These are phyloP conservation scores for Kwoniella europaea DNA, from an alignment of 768 basidiomycete species.

Conservation along the genomic window DNA sequence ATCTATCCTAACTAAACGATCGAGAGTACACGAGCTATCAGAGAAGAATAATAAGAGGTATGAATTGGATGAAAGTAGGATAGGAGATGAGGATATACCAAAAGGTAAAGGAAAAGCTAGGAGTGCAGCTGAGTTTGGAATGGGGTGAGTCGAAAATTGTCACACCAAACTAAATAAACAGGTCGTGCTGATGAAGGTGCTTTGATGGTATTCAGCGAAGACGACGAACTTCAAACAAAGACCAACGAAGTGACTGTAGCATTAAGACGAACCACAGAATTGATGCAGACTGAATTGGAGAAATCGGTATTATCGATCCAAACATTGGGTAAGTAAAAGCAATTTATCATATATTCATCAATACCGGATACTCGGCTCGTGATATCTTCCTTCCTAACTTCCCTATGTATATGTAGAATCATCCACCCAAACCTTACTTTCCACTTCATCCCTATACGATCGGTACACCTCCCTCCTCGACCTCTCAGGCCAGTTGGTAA, in stretches of 20 bases:
- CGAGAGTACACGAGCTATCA: conserved; percentile 71
- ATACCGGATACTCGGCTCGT: too few species aligned
- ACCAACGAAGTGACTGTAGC: conserved; percentile 86
- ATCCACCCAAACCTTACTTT: conserved; percentile 75
- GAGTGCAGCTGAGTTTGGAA: conserved; percentile 60
- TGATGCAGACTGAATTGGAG: conserved; percentile 93
- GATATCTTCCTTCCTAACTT: too few species aligned
- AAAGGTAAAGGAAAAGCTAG: conserved; percentile 60
- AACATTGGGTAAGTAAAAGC: conserved; percentile 71
- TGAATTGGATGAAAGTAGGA: conserved; percentile 9
- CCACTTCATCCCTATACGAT: conserved; percentile 78
- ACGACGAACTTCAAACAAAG: conserved; percentile 86
- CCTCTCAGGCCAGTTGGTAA: conserved; percentile 83
- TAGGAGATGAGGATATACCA: neutral
- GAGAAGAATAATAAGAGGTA: conserved; percentile 3
- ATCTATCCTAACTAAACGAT: conserved; percentile 69
- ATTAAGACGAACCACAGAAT: conserved; percentile 76
- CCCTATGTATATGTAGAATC: conserved; percentile 63
- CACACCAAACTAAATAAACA: too few species aligned
- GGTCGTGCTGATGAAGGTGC: neutral
- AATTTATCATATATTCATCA: too few species aligned
- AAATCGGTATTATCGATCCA: conserved; percentile 83
- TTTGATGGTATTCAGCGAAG: conserved; percentile 61
- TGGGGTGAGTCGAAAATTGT: conserved; percentile 62
- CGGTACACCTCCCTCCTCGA: conserved; percentile 63